A percentile compares a stretch with the other conserved stretches of the same genome.
Evolutionary conservation across 2,329 filamentous ascomycete genomes (phyloP).

Genomic region (Microsporum ferrugineum): DNA sequence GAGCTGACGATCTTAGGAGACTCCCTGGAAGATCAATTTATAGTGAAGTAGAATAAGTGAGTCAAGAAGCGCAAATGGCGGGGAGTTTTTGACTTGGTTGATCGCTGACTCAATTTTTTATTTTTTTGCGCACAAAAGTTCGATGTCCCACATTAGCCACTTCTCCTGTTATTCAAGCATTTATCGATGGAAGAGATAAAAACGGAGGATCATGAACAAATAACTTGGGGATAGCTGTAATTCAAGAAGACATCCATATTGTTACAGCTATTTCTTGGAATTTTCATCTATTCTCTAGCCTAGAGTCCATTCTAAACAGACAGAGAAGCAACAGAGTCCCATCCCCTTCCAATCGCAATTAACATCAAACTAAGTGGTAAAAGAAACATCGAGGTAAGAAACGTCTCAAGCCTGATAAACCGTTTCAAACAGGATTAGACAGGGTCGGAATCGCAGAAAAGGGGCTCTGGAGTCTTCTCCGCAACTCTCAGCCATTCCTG

Average conservation of each 20-base stretch:
- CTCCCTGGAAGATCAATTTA: neutral
- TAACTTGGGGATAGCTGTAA: too few species aligned
- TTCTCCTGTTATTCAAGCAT: neutral
- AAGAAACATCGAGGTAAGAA: neutral
- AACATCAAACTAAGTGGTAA: neutral
- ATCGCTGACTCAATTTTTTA: neutral
- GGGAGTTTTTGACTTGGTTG: neutral
- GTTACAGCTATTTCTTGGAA: too few species aligned
- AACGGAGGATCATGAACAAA: neutral
- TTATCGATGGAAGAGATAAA: neutral
- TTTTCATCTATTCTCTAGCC: too few species aligned
- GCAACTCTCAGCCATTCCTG: slow-evolving; percentile 18
- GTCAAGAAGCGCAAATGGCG: slow-evolving; percentile 1
- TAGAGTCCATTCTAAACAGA: too few species aligned
- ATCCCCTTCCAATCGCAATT: too few species aligned
- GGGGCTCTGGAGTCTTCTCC: neutral
- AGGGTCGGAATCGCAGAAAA: neutral
- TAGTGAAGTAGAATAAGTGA: neutral
- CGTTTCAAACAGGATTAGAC: neutral
- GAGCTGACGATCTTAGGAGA: neutral
- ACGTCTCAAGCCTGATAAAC: neutral
- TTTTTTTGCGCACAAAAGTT: slow-evolving; percentile 2
- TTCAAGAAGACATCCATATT: too few species aligned
- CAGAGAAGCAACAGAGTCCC: too few species aligned
- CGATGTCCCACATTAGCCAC: neutral